Evolutionary conservation across 1,139 yeast species (phyloP).

Genomic region (Magnusiomyces paraingens): DNA sequence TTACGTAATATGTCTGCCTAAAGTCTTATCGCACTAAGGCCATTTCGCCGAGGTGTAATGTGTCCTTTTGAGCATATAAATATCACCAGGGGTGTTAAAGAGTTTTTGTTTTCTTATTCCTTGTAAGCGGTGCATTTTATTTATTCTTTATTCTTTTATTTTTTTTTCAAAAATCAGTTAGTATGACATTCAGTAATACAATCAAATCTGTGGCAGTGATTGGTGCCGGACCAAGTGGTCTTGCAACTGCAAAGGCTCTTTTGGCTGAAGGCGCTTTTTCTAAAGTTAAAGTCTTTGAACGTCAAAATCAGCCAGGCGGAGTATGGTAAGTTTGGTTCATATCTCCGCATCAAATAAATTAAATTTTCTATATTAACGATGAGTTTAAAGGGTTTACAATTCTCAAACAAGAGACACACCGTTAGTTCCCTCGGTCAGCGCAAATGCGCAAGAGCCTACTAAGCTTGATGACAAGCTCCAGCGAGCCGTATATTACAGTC

Average conservation of each 20-base stretch:
- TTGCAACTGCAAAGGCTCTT: conserved; percentile 51
- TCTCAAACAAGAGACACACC: conserved; percentile 20
- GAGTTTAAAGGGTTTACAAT: conserved; percentile 46
- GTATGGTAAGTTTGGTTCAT: conserved; percentile 36
- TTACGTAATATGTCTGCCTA: too few relatives aligned
- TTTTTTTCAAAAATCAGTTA: too few relatives aligned
- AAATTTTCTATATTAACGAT: conserved; percentile 44
- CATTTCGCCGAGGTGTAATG: too few relatives aligned
- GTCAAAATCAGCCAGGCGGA: conserved; percentile 45
- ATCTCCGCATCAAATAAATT: conserved; percentile 42
- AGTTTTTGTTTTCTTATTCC: too few relatives aligned
- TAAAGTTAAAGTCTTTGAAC: conserved; percentile 45
- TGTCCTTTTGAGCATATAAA: too few relatives aligned
- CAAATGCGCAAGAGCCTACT: conserved; percentile 22
- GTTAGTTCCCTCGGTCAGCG: conserved; percentile 22
- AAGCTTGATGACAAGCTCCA: conserved; percentile 11
- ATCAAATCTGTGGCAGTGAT: conserved; percentile 28
- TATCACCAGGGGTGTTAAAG: too few relatives aligned
- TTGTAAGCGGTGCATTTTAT: too few relatives aligned
- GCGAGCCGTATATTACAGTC: conserved; percentile 33
- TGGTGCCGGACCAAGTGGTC: conserved; percentile 69
- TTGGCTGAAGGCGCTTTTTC: conserved; percentile 41
- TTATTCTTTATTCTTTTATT: too few relatives aligned
- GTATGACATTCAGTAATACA: too few relatives aligned
- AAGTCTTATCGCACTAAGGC: too few relatives aligned